phyloP scores from a whole-genome alignment of 139 green algal genomes.

The Chlamydomonas schloesseri region DNA sequence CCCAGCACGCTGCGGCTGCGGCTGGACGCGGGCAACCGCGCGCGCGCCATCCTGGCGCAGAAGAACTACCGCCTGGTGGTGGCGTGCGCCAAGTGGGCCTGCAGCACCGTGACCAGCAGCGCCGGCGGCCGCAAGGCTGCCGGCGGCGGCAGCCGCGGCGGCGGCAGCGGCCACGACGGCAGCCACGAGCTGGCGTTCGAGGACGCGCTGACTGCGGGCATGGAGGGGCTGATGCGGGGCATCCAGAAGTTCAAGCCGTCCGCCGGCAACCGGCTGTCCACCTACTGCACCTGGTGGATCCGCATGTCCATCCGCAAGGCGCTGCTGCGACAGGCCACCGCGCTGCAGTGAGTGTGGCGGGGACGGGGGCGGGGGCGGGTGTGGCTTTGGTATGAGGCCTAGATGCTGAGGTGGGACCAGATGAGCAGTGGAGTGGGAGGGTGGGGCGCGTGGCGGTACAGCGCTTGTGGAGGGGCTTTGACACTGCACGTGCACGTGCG shows the following conservation, averaged over 20 bases:
- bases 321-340: too few species aligned
- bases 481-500: too few species aligned
- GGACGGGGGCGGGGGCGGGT: too few species aligned
- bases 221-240: conserved; percentile 74
- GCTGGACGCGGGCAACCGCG: conserved; percentile 3
- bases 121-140: neutral
- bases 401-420: too few species aligned
- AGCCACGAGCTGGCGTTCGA: neutral
- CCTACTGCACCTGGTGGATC: conserved; percentile 96
- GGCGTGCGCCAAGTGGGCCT: conserved; percentile 75
- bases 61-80: conserved; percentile 79
- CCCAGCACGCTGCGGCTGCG: conserved; percentile 4
- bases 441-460: too few species aligned
- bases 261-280: conserved; percentile 91
- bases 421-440: too few species aligned
- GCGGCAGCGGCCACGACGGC: neutral
- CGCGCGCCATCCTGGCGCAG: conserved; percentile 16
- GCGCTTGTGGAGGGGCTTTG: too few species aligned
- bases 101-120: too few species aligned
- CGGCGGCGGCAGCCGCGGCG: neutral
- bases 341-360: too few species aligned
- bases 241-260: conserved; percentile 86
- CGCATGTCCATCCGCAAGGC: conserved; percentile 19
- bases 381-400: too few species aligned
- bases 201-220: conserved; percentile 67